Evolutionary conservation across 2,329 filamentous ascomycete genomes (phyloP).

Genomic region (Zymoseptoria ardabiliae): DNA sequence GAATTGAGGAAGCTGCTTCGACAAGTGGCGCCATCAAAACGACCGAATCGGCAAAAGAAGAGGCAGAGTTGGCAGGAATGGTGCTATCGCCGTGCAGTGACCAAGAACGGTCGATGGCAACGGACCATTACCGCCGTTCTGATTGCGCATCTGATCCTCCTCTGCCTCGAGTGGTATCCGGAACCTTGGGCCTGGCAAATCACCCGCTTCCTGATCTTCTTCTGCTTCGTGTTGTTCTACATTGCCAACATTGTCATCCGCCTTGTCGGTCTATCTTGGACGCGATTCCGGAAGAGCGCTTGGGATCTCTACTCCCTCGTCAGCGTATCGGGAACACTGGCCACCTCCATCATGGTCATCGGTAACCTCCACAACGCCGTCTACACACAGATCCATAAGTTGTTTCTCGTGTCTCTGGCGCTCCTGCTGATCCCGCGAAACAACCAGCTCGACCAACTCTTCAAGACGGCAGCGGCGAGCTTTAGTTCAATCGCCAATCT

Average conservation of each 20-base stretch:
- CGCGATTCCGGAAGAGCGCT: conserved; percentile 80
- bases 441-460: conserved; percentile 92
- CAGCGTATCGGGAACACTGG: conserved; percentile 70
- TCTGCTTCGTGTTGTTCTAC: conserved; percentile 77
- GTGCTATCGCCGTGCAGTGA: conserved; percentile 90
- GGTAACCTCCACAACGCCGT: conserved; percentile 47
- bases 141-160: conserved; percentile 71
- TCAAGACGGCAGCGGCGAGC: conserved; percentile 96
- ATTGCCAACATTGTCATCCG: conserved; percentile 75
- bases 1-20: conserved; percentile 85
- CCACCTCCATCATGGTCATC: conserved; percentile 72
- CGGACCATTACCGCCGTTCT: conserved; percentile 70
- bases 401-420: conserved; percentile 84
- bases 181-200: conserved; percentile 65
- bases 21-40: conserved; percentile 91
- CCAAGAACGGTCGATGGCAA: conserved; percentile 92
- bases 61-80: conserved; percentile 73
- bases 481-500: conserved; percentile 84
- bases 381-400: conserved; percentile 83
- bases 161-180: conserved; percentile 78
- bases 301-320: conserved; percentile 91
- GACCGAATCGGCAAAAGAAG: conserved; percentile 70
- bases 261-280: conserved; percentile 83
- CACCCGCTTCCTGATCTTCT: conserved; percentile 53
- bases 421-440: conserved; percentile 90